phyloP scores from a whole-genome alignment of 2,329 filamentous ascomycete genomes.

The Aspergillus pseudoviridinutans region DNA sequence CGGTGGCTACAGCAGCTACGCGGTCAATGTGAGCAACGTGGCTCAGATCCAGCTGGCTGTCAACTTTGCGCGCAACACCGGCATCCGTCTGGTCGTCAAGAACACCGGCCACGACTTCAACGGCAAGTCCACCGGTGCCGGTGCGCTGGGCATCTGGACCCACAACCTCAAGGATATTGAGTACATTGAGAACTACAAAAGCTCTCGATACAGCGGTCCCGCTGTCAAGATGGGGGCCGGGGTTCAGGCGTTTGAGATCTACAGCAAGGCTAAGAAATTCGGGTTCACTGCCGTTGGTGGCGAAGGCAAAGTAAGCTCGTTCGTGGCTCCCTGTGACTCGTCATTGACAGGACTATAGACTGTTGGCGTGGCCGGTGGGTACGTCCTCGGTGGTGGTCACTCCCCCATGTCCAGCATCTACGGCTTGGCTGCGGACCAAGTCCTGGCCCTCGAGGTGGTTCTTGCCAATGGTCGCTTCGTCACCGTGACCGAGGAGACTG shows the following conservation, averaged over 20 bases:
- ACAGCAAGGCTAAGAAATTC: constrained; percentile 42
- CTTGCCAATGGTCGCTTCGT: constrained; percentile 23
- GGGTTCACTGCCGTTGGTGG: constrained; percentile 53
- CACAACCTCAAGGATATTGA: constrained; percentile 44
- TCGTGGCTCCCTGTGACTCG: constrained; percentile 20
- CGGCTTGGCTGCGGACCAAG: constrained; percentile 46
- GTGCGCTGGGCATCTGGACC: constrained; percentile 49
- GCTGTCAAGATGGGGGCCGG: constrained; percentile 55
- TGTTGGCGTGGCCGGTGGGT: constrained; percentile 59
- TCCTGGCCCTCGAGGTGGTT: constrained; percentile 24
- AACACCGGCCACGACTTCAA: constrained; percentile 49
- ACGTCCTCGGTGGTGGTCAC: constrained; percentile 58
- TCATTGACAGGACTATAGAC: constrained; percentile 22
- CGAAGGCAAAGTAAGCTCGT: constrained; percentile 23
- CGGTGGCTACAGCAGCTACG: constrained; percentile 31
- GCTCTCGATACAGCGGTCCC: constrained; percentile 44
- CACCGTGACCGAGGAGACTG: constrained; percentile 30
- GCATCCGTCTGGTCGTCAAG: constrained; percentile 38
- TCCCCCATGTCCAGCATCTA: constrained; percentile 50
- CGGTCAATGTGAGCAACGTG: constrained; percentile 33
- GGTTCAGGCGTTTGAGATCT: constrained; percentile 48
- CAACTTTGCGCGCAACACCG: constrained; percentile 22
- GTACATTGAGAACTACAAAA: constrained; percentile 38
- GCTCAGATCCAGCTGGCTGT: constrained; percentile 34
- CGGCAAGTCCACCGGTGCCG: constrained; percentile 46